phyloP scores from a whole-genome alignment of 2,329 filamentous ascomycete species.

The Sordariomycetes sp. region DNA sequence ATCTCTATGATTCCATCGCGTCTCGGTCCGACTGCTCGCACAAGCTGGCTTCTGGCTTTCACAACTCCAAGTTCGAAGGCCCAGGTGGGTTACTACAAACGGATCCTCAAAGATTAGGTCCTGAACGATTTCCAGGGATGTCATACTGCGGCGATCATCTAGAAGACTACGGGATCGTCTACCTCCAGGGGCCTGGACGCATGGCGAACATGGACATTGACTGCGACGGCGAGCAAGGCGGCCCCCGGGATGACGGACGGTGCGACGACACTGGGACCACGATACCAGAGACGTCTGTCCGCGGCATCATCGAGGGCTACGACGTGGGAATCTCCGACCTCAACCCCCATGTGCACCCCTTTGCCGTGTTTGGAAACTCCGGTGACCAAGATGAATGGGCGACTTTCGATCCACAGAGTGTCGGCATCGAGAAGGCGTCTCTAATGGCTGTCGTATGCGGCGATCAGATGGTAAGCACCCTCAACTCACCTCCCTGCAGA shows the following conservation, averaged over 20 bases:
- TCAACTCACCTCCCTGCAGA: neutral
- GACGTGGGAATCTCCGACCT: conserved; percentile 30
- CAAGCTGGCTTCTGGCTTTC: neutral
- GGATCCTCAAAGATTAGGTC: neutral
- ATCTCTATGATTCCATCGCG: neutral
- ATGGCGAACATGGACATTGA: conserved; percentile 50
- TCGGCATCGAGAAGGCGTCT: conserved; percentile 37
- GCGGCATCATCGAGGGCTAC: conserved; percentile 22
- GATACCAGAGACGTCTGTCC: conserved; percentile 34
- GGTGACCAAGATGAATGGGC: conserved; percentile 19
- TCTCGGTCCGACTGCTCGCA: neutral
- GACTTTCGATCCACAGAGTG: conserved; percentile 28
- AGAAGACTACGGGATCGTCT: conserved; percentile 27
- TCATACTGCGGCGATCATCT: conserved; percentile 33
- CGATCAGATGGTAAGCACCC: conserved; percentile 27
- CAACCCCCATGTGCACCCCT: conserved; percentile 41
- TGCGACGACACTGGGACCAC: conserved; percentile 32
- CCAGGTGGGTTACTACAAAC: neutral
- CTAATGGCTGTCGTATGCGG: conserved; percentile 47
- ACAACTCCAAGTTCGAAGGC: neutral
- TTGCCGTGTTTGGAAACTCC: conserved; percentile 44
- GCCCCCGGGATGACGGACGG: conserved; percentile 24
- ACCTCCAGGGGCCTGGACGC: conserved; percentile 29
- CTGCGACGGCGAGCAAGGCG: conserved; percentile 41
- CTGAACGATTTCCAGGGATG: neutral